Percentiles rank a stretch among this genome's conserved stretches.
Conservation (phyloP, 495 filamentous ascomycete species). For the Penicillium salamii region DNA sequence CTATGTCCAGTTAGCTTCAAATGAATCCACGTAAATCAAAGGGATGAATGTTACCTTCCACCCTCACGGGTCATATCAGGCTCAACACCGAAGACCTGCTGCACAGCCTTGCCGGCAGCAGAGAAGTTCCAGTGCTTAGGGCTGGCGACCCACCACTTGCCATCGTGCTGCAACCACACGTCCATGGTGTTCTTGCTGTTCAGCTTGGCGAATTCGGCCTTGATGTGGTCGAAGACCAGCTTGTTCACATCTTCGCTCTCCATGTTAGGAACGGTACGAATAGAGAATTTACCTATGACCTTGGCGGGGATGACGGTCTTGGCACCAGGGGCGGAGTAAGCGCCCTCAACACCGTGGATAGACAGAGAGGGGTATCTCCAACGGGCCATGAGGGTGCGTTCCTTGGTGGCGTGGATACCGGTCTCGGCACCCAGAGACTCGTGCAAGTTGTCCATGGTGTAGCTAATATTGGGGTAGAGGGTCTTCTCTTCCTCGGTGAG, state of each 20-base stretch:
- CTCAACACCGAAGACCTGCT: conserved; percentile 86
- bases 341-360: conserved; percentile 94
- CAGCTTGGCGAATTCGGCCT: conserved; percentile 76
- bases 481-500: conserved; percentile 80
- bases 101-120: conserved; percentile 86
- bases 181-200: conserved; percentile 87
- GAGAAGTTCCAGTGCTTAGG: conserved; percentile 98
- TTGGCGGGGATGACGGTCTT: conserved; percentile 99
- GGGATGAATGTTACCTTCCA: conserved; percentile 57
- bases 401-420: conserved; percentile 78
- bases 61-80: conserved; percentile 97
- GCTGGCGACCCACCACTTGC: conserved; percentile 97
- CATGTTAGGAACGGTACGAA: conserved; percentile 97
- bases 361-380: conserved; percentile 94
- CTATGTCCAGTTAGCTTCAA: conserved; percentile 43
- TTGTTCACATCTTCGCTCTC: conserved; percentile 83
- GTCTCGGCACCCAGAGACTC: conserved; percentile 86
- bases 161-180: conserved; percentile 76
- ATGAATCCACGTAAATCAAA: not conserved
- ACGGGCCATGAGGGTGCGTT: conserved; percentile 86
- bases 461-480: conserved; percentile 82
- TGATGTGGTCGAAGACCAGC: conserved; percentile 75
- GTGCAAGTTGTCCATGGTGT: conserved; percentile 92
- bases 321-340: conserved; percentile 87
- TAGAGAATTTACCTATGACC: conserved; percentile 96